Evolutionary conservation across 2,329 filamentous ascomycete genomes (phyloP).

Genomic region (Ascosphaera aggregata): DNA sequence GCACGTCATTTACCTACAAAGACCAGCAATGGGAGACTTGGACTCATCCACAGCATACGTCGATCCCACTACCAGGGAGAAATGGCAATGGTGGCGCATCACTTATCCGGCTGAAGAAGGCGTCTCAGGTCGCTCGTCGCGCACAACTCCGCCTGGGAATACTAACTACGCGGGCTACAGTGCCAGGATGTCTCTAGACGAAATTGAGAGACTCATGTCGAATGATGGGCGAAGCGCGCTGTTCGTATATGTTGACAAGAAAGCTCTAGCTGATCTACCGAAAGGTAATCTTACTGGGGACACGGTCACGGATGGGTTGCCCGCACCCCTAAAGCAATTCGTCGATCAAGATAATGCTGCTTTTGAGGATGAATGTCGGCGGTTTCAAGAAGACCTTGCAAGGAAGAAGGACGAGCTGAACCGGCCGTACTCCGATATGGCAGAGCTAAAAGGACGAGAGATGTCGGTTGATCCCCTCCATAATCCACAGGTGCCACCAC

Average conservation of each 20-base stretch:
- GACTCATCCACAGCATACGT: conserved; percentile 11
- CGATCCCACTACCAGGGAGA: conserved; percentile 9
- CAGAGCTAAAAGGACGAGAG: background rate
- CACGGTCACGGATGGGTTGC: conserved; percentile 11
- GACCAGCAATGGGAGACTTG: conserved; percentile 10
- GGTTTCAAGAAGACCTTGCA: conserved; percentile 6
- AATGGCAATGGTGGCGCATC: conserved; percentile 32
- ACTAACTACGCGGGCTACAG: conserved; percentile 18
- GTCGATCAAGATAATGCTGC: conserved; percentile 25
- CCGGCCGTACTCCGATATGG: background rate
- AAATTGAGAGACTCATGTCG: conserved; percentile 30
- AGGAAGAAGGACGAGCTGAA: conserved; percentile 1
- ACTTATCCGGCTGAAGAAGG: conserved; percentile 23
- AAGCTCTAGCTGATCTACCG: conserved; percentile 9
- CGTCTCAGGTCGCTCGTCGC: conserved; percentile 3
- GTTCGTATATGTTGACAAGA: conserved; percentile 35
- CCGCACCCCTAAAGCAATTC: conserved; percentile 21
- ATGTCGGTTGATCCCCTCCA: background rate
- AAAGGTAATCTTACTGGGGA: conserved; percentile 7
- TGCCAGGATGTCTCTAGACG: conserved; percentile 22
- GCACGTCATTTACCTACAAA: conserved; percentile 32
- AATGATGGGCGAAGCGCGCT: conserved; percentile 29
- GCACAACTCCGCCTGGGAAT: conserved; percentile 8
- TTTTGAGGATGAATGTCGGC: conserved; percentile 16
- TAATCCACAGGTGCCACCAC: background rate